Conservation (phyloP, 2,329 filamentous ascomycete species). For the Teratosphaeriaceae sp. region DNA sequence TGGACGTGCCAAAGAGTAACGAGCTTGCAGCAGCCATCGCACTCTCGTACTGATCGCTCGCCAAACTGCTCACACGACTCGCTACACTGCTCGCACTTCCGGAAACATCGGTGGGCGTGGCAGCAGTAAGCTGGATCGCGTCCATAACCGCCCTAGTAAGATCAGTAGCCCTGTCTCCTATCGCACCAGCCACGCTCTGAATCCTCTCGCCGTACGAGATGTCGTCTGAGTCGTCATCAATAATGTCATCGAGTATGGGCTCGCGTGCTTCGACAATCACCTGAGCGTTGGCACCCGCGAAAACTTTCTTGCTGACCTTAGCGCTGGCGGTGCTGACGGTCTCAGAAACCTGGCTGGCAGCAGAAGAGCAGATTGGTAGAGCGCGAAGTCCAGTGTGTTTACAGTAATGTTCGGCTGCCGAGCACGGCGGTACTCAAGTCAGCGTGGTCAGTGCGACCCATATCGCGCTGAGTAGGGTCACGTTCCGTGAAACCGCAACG, state of each 20-base stretch:
- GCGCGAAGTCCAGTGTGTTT: too few species aligned
- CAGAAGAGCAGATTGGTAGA: too few species aligned
- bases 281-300: constrained; percentile 49
- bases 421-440: too few species aligned
- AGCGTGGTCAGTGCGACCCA: too few species aligned
- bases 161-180: constrained; percentile 47
- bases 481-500: too few species aligned
- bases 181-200: constrained; percentile 45
- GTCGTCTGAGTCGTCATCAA: constrained; percentile 32
- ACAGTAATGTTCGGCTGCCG: too few species aligned
- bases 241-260: constrained; percentile 43
- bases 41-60: constrained; percentile 50
- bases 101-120: constrained; percentile 24
- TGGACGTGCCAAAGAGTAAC: constrained; percentile 45
- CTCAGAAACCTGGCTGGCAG: constrained; percentile 20
- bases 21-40: constrained; percentile 52
- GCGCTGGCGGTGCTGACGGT: constrained; percentile 15
- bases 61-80: constrained; percentile 47
- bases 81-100: background rate
- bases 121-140: constrained; percentile 41
- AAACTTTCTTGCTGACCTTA: constrained; percentile 44
- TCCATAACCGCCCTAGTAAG: constrained; percentile 52
- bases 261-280: constrained; percentile 41
- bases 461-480: too few species aligned
- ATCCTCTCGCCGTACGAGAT: constrained; percentile 45